Evolutionary conservation across 1,139 yeast species (phyloP).

Genomic region (Debaryomyces coudertii): DNA sequence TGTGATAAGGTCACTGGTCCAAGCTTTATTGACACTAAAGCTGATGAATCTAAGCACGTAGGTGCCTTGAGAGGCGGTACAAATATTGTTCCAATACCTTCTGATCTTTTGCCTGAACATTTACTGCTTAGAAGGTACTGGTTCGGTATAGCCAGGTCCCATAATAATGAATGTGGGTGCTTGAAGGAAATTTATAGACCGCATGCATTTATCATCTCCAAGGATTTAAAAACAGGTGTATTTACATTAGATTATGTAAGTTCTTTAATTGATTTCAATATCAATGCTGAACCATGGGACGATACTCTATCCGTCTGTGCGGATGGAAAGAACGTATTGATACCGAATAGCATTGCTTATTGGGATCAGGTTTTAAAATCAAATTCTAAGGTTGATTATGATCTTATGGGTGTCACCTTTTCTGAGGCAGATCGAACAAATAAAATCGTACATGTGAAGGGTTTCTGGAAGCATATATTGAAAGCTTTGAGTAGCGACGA

Average conservation of each 20-base stretch:
- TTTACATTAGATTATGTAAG: conserved; percentile 22
- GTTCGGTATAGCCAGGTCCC: conserved; percentile 23
- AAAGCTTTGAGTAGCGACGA: conserved; percentile 12
- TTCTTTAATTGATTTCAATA: conserved; percentile 24
- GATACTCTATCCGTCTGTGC: conserved; percentile 14
- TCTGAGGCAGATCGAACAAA: conserved; percentile 26
- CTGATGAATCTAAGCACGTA: conserved; percentile 17
- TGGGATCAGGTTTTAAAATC: conserved; percentile 17
- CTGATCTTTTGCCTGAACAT: conserved; percentile 5
- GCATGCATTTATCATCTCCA: conserved; percentile 23
- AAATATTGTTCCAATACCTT: conserved; percentile 17
- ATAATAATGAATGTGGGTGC: conserved; percentile 18
- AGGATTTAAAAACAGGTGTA: conserved; percentile 11
- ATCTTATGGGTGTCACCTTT: conserved; percentile 24
- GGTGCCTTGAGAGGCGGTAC: conserved; percentile 25
- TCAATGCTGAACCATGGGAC: conserved; percentile 23
- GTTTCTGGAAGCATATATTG: conserved; percentile 21
- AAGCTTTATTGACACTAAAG: conserved; percentile 14
- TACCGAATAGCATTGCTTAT: conserved; percentile 26
- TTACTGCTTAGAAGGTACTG: conserved; percentile 13
- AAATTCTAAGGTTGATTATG: conserved; percentile 11
- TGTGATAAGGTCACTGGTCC: conserved; percentile 22
- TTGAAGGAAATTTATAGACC: conserved; percentile 23
- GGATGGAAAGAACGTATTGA: conserved; percentile 25
- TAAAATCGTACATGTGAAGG: conserved; percentile 21